Evolutionary conservation across 2,329 filamentous ascomycete species (phyloP), one percentile per base, ranked within the genome.

Genomic region (Westerdykella sp.): DNA sequence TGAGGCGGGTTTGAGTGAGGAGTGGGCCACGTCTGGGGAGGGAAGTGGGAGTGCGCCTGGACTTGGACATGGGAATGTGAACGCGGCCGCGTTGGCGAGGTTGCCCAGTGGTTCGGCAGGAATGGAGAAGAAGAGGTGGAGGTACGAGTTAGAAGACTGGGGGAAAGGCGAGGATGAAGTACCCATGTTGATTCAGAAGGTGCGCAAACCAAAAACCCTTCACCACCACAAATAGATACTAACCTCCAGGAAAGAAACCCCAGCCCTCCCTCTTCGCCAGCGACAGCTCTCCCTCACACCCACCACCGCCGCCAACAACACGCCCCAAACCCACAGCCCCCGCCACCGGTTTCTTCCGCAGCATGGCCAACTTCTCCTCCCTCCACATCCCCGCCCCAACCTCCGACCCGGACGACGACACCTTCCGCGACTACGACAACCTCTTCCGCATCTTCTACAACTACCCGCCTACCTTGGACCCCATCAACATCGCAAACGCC

Each of bases 401-500:
- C 37, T 77, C 83, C 45, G 80, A 87, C 42, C 73, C 73, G 14
- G 69, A 73, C 35, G 76, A 87, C 57, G 87, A 94, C 51, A 77
- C 89, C 16, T 76, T 96, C 37, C 86, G 87, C 55, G 87, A 96
- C 70, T 96, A 97, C 67, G 89, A 95, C 65, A 96, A 96, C 65
- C 77, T 97, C 16, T 94, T 97, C 65, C 86, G 90, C 56, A 85
- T 93, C 49, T 95, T 96, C 73, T 97, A 97, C 75, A 95, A 96
- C 66, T 87, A 94, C 64, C 73, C 88, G 0, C 91, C 91, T 0
- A 62, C 81, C 0, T 77, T 97, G 25, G 90, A 95, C 67, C 78
- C 80, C 21, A 77, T 93, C 65, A 95, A 93, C 65, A 95, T 97
- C 51, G 88, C 89, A 42, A 85, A 89, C 48, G 89, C 90, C 18